Conservation (phyloP, 1,284 basidiomycete genomes). For the Tausonia pullulans region DNA sequence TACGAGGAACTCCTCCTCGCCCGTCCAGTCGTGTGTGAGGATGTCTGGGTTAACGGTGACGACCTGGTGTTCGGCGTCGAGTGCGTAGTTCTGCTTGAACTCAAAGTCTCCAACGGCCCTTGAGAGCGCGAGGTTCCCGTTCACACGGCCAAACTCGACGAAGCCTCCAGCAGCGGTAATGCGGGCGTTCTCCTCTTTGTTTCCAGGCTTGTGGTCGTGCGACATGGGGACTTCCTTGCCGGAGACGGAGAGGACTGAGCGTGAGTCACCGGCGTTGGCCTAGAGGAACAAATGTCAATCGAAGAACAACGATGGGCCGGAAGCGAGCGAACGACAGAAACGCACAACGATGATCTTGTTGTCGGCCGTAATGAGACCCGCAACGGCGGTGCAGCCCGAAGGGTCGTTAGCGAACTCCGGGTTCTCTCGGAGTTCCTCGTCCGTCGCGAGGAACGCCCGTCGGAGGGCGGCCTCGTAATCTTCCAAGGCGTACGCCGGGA, state of each 20-base stretch:
- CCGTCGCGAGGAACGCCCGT: constrained; percentile 81
- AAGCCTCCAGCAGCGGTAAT: constrained; percentile 92
- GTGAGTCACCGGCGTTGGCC: constrained; percentile 97
- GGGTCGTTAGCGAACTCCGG: constrained; percentile 79
- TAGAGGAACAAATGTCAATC: constrained; percentile 29
- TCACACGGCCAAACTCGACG: constrained; percentile 93
- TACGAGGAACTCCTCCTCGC: constrained; percentile 92
- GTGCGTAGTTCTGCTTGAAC: constrained; percentile 84
- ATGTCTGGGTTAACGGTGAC: constrained; percentile 95
- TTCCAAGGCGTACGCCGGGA: constrained; percentile 58
- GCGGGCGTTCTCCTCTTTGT: constrained; percentile 69
- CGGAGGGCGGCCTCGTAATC: constrained; percentile 72
- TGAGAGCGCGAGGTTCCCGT: constrained; percentile 92
- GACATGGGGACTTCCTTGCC: constrained; percentile 82
- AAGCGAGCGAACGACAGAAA: constrained; percentile 4
- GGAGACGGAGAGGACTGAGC: constrained; percentile 76
- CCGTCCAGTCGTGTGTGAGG: constrained; percentile 61
- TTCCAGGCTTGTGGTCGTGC: constrained; percentile 91
- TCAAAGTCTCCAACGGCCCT: constrained; percentile 96
- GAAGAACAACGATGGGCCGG: not conserved
- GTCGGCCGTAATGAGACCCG: constrained; percentile 67
- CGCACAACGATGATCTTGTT: constrained; percentile 65
- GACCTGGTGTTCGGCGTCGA: constrained; percentile 80
- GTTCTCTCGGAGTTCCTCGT: constrained; percentile 81
- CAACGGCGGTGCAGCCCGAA: constrained; percentile 94